Evolutionary conservation across 1,284 basidiomycete genomes (phyloP).

Genomic region (Pseudozyma pruni): DNA sequence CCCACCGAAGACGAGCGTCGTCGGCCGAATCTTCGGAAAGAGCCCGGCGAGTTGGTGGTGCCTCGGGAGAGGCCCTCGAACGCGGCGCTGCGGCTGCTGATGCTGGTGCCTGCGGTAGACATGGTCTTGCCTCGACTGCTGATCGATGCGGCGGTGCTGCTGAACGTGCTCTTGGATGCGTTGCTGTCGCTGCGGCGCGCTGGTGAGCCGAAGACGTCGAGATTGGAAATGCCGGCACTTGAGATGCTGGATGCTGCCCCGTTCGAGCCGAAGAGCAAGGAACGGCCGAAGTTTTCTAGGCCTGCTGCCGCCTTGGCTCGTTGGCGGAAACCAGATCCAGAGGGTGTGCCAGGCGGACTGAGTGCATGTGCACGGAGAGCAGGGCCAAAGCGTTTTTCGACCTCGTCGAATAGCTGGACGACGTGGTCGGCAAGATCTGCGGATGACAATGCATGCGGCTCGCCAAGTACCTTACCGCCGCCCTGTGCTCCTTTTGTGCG

Average conservation of each 20-base stretch:
- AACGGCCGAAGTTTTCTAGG: conserved; percentile 54
- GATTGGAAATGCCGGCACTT: conserved; percentile 35
- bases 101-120: conserved; percentile 54
- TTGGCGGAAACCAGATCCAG: conserved; percentile 43
- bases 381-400: conserved; percentile 33
- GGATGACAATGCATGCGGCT: conserved; percentile 28
- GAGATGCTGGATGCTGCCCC: conserved; percentile 36
- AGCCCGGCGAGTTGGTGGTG: conserved; percentile 26
- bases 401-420: conserved; percentile 34
- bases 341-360: conserved; percentile 32
- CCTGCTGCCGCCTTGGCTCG: conserved; percentile 53
- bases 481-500: conserved; percentile 32
- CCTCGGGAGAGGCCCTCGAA: conserved; percentile 20
- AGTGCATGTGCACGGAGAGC: conserved; percentile 10
- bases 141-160: conserved; percentile 37
- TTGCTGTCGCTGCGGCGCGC: conserved; percentile 52
- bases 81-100: conserved; percentile 48
- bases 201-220: conserved; percentile 56
- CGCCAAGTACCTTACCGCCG: conserved; percentile 19
- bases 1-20: conserved; percentile 39
- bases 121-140: conserved; percentile 50
- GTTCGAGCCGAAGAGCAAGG: conserved; percentile 48
- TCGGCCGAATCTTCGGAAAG: conserved; percentile 29
- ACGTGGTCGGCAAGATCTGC: conserved; percentile 38
- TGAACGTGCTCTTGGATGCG: conserved; percentile 50